Conservation (phyloP, 2,329 filamentous ascomycete genomes). For the Magnaporthiopsis incrustans region DNA sequence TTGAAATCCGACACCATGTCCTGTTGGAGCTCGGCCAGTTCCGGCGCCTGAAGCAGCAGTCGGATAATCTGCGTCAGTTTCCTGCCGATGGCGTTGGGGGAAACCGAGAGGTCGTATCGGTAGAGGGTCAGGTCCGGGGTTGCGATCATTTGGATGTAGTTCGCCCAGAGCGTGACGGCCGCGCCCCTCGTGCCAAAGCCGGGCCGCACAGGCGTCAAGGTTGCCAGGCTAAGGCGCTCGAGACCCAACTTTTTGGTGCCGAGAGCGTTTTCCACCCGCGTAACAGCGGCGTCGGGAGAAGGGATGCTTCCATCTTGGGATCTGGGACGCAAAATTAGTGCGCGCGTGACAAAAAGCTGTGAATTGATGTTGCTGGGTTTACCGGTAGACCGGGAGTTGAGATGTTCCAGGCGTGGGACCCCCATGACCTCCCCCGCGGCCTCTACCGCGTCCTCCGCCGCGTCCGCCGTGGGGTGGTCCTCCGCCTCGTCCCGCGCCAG, state of each 20-base stretch:
- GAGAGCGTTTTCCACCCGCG: not conserved
- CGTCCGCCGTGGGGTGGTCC: too few relatives aligned
- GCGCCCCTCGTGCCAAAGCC: constrained; percentile 15
- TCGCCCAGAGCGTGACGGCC: constrained; percentile 17
- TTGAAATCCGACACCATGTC: constrained; percentile 25
- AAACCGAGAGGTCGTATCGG: constrained; percentile 15
- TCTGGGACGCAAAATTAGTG: not conserved
- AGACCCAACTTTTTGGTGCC: not conserved
- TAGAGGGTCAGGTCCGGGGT: constrained; percentile 11
- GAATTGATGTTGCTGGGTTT: not conserved
- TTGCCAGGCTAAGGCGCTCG: not conserved
- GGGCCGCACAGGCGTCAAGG: constrained; percentile 11
- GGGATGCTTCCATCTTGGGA: not conserved
- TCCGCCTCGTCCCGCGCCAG: not conserved
- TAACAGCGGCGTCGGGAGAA: not conserved
- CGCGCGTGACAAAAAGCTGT: too few relatives aligned
- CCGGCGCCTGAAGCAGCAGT: constrained; percentile 15
- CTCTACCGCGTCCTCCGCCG: too few relatives aligned
- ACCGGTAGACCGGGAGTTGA: not conserved
- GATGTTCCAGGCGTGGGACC: not conserved
- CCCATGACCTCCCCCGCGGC: not conserved
- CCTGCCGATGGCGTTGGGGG: constrained; percentile 11
- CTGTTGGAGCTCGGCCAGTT: constrained; percentile 7
- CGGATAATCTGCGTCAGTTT: constrained; percentile 16
- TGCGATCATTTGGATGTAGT: constrained; percentile 16